Base-by-base conservation (phyloP, 768 basidiomycete species). In the Phylloporus sp. region DNA sequence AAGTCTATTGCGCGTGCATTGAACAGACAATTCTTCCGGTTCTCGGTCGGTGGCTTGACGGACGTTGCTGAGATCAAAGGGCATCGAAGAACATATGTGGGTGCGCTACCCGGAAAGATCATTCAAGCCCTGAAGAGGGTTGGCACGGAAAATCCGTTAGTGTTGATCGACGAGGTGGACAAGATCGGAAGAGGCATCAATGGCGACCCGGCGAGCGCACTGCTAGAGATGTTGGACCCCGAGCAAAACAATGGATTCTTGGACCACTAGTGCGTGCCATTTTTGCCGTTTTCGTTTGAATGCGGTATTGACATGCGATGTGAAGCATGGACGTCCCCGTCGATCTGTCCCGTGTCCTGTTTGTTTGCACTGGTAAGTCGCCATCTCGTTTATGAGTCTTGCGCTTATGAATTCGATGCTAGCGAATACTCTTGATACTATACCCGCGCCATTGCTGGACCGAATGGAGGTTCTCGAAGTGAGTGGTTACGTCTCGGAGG, bases 11-110 rank as follows among this genome's bases (percentile, higher is more conserved):
- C 96, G 0, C 78, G 92, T 14, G 94, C 95, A 4, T 72, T 99
- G 20, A 82, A 86, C 22, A 71, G 95, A 49, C 84, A 91, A 64
- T 98, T 98, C 71, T 98, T 94, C 80, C 78, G 93, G 38, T 96
- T 99, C 70, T 91, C 88, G 9, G 95, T 98, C 5, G 95, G 96
- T 53, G 95, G 96, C 13, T 68, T 99, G 62, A 91, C 91, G 38
- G 96, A 99, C 64, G 93, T 98, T 1, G 96, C 96, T 45, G 96
- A 98, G 76, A 97, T 99, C 61, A 98, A 98, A 70, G 96, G 96
- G 1, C 96, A 99, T 62, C 72, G 96, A 58, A 73, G 96, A 63
- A 99, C 95, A n/a, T 98, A 96, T 62, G 90, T 94, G 42, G 90
- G 88, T 42, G 93, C 92, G 0, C 74, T 96, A 34, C 93, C 93